Percentiles rank a stretch among this genome's conserved stretches.
Evolutionary conservation across 805 yeast species (phyloP).

Genomic region (Myxozyma monticola): DNA sequence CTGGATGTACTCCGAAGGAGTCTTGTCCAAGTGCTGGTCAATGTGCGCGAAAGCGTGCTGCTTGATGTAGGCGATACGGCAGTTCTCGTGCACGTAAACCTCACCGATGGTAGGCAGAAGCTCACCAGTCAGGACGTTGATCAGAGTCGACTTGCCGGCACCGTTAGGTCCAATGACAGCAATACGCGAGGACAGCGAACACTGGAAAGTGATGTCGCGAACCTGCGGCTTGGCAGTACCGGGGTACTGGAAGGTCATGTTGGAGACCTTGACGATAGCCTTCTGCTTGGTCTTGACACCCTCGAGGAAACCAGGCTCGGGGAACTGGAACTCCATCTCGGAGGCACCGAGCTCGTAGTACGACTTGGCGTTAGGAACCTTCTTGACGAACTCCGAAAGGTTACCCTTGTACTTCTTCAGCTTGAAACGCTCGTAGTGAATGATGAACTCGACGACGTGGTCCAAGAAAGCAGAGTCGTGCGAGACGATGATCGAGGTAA

Average conservation of each 20-base stretch:
- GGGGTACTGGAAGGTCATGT: conserved; percentile 99
- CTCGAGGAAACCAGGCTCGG: conserved; percentile 99
- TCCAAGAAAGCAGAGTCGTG: conserved; percentile 99
- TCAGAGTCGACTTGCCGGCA: conserved; percentile 99
- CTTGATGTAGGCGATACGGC: conserved; percentile 99
- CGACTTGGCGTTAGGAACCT: conserved; percentile 98
- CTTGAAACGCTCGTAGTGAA: conserved; percentile 98
- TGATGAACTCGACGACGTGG: conserved; percentile 95
- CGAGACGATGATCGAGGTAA: conserved; percentile 97
- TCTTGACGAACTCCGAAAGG: conserved; percentile 97
- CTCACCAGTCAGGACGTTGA: conserved; percentile 99
- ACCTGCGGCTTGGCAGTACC: conserved; percentile 98
- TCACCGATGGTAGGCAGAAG: conserved; percentile 97
- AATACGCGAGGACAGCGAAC: conserved; percentile 98
- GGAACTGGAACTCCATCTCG: conserved; percentile 94
- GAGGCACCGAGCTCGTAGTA: conserved; percentile 99
- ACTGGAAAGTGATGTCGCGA: conserved; percentile 90
- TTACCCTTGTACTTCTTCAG: conserved; percentile 99
- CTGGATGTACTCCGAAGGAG: conserved; percentile 99
- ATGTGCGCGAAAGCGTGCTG: conserved; percentile 99
- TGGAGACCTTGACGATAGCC: conserved; percentile 97
- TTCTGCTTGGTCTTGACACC: conserved; percentile 99
- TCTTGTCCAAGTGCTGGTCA: conserved; percentile 97
- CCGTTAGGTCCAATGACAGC: conserved; percentile 99
- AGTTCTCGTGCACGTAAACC: conserved; percentile 98